These are phyloP conservation scores for Exophiala dermatitidis DNA, from an alignment of 2,329 filamentous ascomycete species.

Conservation along the genomic window DNA sequence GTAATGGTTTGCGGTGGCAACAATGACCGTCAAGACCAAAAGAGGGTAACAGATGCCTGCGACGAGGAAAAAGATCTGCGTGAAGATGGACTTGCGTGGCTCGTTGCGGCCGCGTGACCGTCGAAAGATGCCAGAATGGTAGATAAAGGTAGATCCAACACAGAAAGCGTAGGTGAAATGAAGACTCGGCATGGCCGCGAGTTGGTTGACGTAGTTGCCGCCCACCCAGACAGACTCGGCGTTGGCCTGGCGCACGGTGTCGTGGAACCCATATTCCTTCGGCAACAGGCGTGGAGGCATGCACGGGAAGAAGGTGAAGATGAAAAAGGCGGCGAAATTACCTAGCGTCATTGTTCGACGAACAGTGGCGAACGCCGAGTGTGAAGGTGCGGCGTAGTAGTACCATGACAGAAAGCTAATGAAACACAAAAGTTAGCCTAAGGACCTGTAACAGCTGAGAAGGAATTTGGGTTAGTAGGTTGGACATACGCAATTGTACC, in stretches of 20 bases:
- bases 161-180: conserved; percentile 51
- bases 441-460: background rate
- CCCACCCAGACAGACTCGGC: conserved; percentile 50
- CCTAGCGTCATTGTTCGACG: conserved; percentile 56
- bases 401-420: conserved; percentile 39
- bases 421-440: conserved; percentile 25
- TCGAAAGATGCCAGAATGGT: conserved; percentile 46
- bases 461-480: background rate
- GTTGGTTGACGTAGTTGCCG: conserved; percentile 52
- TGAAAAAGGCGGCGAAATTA: conserved; percentile 54
- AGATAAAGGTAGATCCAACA: conserved; percentile 48
- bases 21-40: conserved; percentile 47
- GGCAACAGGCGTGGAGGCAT: conserved; percentile 58
- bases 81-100: conserved; percentile 32
- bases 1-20: conserved; percentile 55
- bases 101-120: conserved; percentile 38
- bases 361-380: conserved; percentile 49
- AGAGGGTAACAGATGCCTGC: conserved; percentile 45
- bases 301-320: conserved; percentile 58
- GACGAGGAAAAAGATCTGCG: conserved; percentile 35
- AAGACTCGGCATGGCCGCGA: conserved; percentile 53
- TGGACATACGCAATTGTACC: conserved; percentile 43
- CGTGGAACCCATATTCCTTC: conserved; percentile 54
- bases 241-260: conserved; percentile 52
- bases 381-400: conserved; percentile 36